Evolutionary conservation across 495 filamentous ascomycete species (phyloP).

Genomic region (Xylaria longipes): DNA sequence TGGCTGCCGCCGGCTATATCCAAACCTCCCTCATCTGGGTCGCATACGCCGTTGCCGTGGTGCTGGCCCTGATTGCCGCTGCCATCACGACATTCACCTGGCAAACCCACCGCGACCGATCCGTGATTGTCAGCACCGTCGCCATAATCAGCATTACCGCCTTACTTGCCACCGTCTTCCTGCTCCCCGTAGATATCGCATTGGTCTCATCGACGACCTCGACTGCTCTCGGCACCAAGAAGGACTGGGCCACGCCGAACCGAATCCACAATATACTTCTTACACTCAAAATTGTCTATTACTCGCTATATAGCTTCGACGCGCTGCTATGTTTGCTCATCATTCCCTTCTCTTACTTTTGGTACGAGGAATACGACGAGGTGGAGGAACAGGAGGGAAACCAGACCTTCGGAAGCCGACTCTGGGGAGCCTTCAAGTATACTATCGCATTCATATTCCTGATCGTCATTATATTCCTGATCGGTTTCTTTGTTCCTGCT

Average conservation of each 20-base stretch:
- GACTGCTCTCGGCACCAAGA: slow-evolving; percentile 77
- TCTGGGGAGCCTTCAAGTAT: slow-evolving; percentile 89
- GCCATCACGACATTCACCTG: slow-evolving; percentile 85
- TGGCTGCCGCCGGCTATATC: slow-evolving; percentile 68
- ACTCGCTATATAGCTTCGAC: slow-evolving; percentile 89
- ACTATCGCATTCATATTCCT: slow-evolving; percentile 83
- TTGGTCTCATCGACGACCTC: slow-evolving; percentile 87
- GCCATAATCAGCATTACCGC: slow-evolving; percentile 84
- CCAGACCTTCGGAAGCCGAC: slow-evolving; percentile 68
- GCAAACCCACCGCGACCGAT: slow-evolving; percentile 86
- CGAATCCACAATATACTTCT: slow-evolving; percentile 76
- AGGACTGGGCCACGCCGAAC: slow-evolving; percentile 89
- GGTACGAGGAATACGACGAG: slow-evolving; percentile 95
- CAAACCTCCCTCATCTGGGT: slow-evolving; percentile 90
- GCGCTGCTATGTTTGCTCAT: slow-evolving; percentile 88
- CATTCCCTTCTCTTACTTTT: slow-evolving; percentile 96
- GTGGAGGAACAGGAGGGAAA: slow-evolving; percentile 77
- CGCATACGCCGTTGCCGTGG: slow-evolving; percentile 82
- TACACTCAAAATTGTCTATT: slow-evolving; percentile 88
- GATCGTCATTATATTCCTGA: slow-evolving; percentile 80
- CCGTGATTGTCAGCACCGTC: slow-evolving; percentile 76
- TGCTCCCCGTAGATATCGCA: slow-evolving; percentile 94
- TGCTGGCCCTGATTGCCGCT: slow-evolving; percentile 70
- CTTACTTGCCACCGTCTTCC: slow-evolving; percentile 88
- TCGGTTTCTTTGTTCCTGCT: slow-evolving; percentile 91